These are phyloP conservation scores for Haberlea rhodopensis DNA, from an alignment of 257 asterid genomes.

Conservation along the genomic window DNA sequence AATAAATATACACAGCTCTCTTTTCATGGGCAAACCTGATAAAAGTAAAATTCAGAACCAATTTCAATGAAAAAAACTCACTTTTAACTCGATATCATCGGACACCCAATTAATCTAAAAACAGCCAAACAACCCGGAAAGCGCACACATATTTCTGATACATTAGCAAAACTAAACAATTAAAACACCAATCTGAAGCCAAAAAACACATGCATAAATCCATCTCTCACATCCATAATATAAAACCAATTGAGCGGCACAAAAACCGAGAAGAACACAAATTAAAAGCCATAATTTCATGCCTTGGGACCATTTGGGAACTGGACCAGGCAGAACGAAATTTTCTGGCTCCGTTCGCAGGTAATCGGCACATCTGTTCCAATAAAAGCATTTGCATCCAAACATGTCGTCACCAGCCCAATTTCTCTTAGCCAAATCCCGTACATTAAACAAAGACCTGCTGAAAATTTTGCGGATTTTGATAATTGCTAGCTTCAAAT, in stretches of 20 bases:
- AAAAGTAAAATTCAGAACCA: neutral
- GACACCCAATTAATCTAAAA: constrained; percentile 8
- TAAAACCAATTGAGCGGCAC: too few species aligned
- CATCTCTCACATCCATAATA: neutral
- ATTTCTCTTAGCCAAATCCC: constrained; percentile 12
- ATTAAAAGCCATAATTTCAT: constrained; percentile 7
- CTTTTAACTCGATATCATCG: neutral
- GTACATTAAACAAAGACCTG: constrained; percentile 15
- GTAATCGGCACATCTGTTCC: constrained; percentile 49
- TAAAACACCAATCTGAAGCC: constrained; percentile 4
- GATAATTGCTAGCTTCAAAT: neutral
- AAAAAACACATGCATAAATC: constrained; percentile 1
- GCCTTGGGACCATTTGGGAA: constrained; percentile 89
- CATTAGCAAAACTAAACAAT: neutral
- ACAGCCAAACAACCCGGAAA: neutral
- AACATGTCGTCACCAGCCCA: constrained; percentile 36
- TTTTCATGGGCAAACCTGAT: neutral
- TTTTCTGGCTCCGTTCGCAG: constrained; percentile 40
- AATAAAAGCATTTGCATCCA: constrained; percentile 52
- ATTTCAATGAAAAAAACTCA: constrained; percentile 3
- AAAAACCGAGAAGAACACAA: neutral
- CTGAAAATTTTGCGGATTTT: constrained; percentile 16
- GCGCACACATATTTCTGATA: neutral
- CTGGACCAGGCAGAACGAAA: constrained; percentile 67
- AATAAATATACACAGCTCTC: too few species aligned